Evolutionary conservation across 805 yeast species (phyloP), one percentile per base, ranked within the genome.

Genomic region (Myxozyma nipponensis): DNA sequence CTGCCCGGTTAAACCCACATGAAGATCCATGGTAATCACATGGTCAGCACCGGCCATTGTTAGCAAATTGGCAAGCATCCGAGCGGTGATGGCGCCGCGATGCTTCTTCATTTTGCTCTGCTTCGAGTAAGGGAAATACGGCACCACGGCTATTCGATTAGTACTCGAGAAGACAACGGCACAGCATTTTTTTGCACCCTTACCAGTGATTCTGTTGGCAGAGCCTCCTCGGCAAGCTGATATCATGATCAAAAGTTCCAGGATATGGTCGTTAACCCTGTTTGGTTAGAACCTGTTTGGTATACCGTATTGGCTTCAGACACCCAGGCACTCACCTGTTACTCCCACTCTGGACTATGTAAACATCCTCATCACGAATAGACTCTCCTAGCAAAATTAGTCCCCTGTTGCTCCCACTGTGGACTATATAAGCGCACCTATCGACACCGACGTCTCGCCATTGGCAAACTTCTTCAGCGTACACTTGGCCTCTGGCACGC

Each of bases 31-130:
- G 2, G 96, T 87, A 36, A 93, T 91, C 50, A 93, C 95, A 69
- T 93, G 99, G 70, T 93, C 98, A 23, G 98, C 98, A 61, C 99
- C 99, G 2, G 98, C 98, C 95, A 93, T 95, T 50, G 89, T 82
- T 57, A 93, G 74, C 64, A 93, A 72, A 62, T 93, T 93, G 54
- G 99, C 98, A 66, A 93, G 77, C 98, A 93, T 72, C 66, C 98
- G 80, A 15, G 98, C 98, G 3, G 98, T 91, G 63, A 93, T 93
- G 37, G 98, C 98, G 47, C 98, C 98, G 70, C 99, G 77, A 67
- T 93, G 98, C 69, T 89, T 93, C 73, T 93, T 93, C 99, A 93
- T 93, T 72, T 95, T 93, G 60, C 91, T 82, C 71, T 93, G 99
- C 69, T 91, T 86, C 10, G 97, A 87, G 72, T 93, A 93, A 30